Conservation (phyloP, 2,329 filamentous ascomycete species). For the Esteya vermicola region DNA sequence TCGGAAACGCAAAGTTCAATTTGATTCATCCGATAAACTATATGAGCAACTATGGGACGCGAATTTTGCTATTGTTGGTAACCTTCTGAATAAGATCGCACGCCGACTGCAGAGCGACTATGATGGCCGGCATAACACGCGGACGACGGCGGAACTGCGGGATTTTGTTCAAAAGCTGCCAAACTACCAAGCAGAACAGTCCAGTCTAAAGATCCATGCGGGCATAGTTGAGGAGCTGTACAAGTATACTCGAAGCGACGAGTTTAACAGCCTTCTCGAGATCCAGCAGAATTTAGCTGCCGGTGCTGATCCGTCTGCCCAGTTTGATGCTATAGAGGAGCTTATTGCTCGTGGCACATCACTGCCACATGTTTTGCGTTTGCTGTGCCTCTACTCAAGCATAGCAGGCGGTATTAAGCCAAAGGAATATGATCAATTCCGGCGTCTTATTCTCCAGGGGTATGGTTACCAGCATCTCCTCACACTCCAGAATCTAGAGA, state of each 20-base stretch:
- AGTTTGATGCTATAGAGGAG: slow-evolving; percentile 86
- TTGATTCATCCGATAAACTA: slow-evolving; percentile 80
- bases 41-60: slow-evolving; percentile 79
- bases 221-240: slow-evolving; percentile 90
- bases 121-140: slow-evolving; percentile 72
- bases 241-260: slow-evolving; percentile 77
- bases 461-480: slow-evolving; percentile 93
- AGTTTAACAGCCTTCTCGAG: slow-evolving; percentile 78
- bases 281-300: slow-evolving; percentile 93
- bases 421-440: slow-evolving; percentile 81
- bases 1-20: slow-evolving; percentile 72
- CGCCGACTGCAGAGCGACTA: slow-evolving; percentile 75
- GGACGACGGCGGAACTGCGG: slow-evolving; percentile 79
- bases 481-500: slow-evolving; percentile 78
- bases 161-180: slow-evolving; percentile 93
- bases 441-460: slow-evolving; percentile 73
- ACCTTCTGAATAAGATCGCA: slow-evolving; percentile 78
- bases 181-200: slow-evolving; percentile 82
- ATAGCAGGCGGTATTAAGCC: slow-evolving; percentile 78
- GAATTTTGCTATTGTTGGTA: slow-evolving; percentile 91
- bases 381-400: slow-evolving; percentile 84
- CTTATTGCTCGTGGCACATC: slow-evolving; percentile 81
- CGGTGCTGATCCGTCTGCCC: slow-evolving; percentile 73
- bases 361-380: slow-evolving; percentile 64
- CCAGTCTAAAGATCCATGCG: slow-evolving; percentile 83